phyloP scores from a whole-genome alignment of 2,329 filamentous ascomycete species.

The Hymenoscyphus linearis region DNA sequence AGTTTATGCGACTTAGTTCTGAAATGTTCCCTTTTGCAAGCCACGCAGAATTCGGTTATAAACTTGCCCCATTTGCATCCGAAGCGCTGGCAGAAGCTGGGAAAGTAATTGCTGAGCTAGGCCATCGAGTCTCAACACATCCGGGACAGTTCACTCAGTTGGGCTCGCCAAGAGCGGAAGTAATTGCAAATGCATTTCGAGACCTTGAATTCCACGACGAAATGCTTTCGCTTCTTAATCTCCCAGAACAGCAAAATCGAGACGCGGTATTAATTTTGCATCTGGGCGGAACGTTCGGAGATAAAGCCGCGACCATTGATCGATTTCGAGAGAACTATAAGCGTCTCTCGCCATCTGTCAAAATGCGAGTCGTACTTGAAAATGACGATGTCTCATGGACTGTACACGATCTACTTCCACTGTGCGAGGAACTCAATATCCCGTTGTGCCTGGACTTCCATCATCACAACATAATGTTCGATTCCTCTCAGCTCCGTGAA shows the following conservation, averaged over 20 bases:
- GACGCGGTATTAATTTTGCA: conserved; percentile 95
- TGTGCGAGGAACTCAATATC: conserved; percentile 92
- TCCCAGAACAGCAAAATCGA: conserved; percentile 72
- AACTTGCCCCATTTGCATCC: conserved; percentile 74
- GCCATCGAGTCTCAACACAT: conserved; percentile 83
- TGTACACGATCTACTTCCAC: conserved; percentile 83
- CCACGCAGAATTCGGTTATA: conserved; percentile 82
- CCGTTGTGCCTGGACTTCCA: conserved; percentile 90
- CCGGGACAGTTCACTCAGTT: conserved; percentile 92
- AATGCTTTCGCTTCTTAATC: conserved; percentile 67
- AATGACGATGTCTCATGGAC: conserved; percentile 92
- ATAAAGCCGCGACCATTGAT: conserved; percentile 50
- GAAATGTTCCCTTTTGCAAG: conserved; percentile 98
- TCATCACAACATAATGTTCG: conserved; percentile 92
- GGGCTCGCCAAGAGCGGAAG: conserved; percentile 72
- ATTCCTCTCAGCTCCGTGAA: conserved; percentile 66
- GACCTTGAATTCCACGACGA: conserved; percentile 88
- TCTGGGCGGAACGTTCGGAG: conserved; percentile 85
- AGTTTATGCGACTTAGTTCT: conserved; percentile 84
- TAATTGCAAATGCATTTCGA: conserved; percentile 70
- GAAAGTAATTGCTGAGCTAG: conserved; percentile 67
- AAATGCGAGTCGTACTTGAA: conserved; percentile 78
- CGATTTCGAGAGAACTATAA: conserved; percentile 48
- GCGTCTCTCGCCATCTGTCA: conserved; percentile 62
- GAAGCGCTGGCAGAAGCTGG: conserved; percentile 73